These are phyloP conservation scores for Colletotrichum euphorbiae DNA, from an alignment of 2,329 filamentous ascomycete species.

Conservation along the genomic window DNA sequence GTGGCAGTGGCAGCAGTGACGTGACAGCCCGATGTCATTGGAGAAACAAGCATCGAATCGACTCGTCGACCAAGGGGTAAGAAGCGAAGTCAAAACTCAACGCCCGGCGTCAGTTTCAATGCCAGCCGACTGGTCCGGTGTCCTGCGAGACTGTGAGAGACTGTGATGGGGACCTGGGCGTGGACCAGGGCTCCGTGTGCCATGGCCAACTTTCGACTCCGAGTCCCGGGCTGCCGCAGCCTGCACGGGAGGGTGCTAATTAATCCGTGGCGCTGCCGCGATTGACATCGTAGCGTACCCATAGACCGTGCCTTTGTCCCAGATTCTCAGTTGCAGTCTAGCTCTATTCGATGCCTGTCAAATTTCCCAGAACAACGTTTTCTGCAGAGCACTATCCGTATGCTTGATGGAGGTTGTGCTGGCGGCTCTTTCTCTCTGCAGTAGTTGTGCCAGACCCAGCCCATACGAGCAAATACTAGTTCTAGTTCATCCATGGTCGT, in stretches of 20 bases:
- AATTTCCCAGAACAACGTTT: no score
- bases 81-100: not conserved
- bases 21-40: slow-evolving; percentile 26
- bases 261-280: slow-evolving; percentile 31
- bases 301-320: slow-evolving; percentile 10
- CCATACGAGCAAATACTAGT: slow-evolving; percentile 8
- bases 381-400: no score
- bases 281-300: slow-evolving; percentile 17
- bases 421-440: no score
- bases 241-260: slow-evolving; percentile 34
- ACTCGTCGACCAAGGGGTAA: slow-evolving; percentile 18
- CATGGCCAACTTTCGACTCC: slow-evolving; percentile 28
- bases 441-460: not conserved
- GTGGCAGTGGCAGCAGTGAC: slow-evolving; percentile 20
- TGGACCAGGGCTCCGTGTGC: slow-evolving; percentile 13
- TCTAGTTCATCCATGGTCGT: slow-evolving; percentile 18
- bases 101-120: slow-evolving; percentile 7
- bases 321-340: not conserved
- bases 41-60: slow-evolving; percentile 26
- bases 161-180: not conserved
- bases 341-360: not conserved
- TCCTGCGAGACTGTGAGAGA: not conserved
- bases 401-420: no score
- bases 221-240: slow-evolving; percentile 25
- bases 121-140: not conserved